These are phyloP conservation scores for Penicillium sumatraense DNA, from an alignment of 2,329 filamentous ascomycete species.

Conservation along the genomic window DNA sequence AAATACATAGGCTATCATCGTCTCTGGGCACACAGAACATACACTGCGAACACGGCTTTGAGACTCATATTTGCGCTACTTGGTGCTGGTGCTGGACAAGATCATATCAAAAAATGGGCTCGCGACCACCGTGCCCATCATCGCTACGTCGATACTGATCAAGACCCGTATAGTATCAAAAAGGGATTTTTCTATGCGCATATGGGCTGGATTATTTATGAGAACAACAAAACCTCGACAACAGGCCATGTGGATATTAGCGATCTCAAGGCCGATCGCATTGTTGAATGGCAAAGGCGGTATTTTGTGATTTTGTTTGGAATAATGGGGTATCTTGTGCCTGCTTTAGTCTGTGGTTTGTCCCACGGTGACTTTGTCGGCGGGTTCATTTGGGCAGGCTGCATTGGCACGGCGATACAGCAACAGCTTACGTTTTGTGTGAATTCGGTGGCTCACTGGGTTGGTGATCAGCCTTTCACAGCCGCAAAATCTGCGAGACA, in stretches of 20 bases:
- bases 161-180: constrained; percentile 84
- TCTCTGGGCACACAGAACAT: constrained; percentile 81
- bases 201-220: constrained; percentile 86
- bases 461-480: constrained; percentile 85
- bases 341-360: constrained; percentile 71
- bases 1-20: constrained; percentile 67
- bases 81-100: constrained; percentile 78
- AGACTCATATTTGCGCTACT: constrained; percentile 77
- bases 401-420: constrained; percentile 80
- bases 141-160: constrained; percentile 85
- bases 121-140: constrained; percentile 83
- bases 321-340: constrained; percentile 75
- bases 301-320: constrained; percentile 64
- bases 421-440: constrained; percentile 90
- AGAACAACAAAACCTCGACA: constrained; percentile 76
- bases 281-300: constrained; percentile 82
- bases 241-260: constrained; percentile 83
- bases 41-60: constrained; percentile 72
- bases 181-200: constrained; percentile 81
- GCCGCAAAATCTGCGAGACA: constrained; percentile 85
- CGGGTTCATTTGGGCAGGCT: constrained; percentile 79
- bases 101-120: constrained; percentile 83
- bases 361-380: constrained; percentile 77
- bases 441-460: constrained; percentile 85
- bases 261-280: constrained; percentile 78